Evolutionary conservation across 768 basidiomycete genomes (phyloP), one percentile per base, ranked within the genome.

Genomic region (Sporobolomyces phaffii): DNA sequence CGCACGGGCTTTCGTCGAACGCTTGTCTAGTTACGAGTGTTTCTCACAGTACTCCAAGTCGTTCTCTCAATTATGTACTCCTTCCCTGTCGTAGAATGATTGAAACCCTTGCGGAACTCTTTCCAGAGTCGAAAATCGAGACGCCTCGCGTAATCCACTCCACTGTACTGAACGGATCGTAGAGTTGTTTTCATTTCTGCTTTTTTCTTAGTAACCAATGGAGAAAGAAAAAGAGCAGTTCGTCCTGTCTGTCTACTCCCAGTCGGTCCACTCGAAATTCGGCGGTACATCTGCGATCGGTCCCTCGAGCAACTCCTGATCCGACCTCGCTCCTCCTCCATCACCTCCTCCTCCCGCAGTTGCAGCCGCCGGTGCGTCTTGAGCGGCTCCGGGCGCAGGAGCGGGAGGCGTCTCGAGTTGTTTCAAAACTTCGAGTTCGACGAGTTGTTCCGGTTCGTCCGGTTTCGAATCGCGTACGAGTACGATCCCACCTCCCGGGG

Each of bases 401-500:
- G 38, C 51, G 26, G 31, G 48, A 26, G 50, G 38, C 10, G 52
- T 52, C 26, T 69, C 70, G 26, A 74, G 50, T 26, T 63, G 71
- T 60, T 72, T 62, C 45, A 54, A 34, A 9, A 72, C 72, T 62
- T 80, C 78, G 45, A 86, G 77, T 72, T 84, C 83, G 62, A 97
- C 86, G 75, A 87, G 87, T 74, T 91, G 88, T 7, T 82, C 83
- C 64, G 84, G 83, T 62, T 87, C 87, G 29, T 82, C 83, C 14
- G 89, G 86, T 70, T 81, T 82, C 50, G 82, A 82, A 78, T 96
- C 92, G 41, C 83, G 79, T 64, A 99, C 77, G 67, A 99, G 83
- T 61, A 99, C 75, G 69, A 98, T 92, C 6, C 92, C 92, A 49
- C 89, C 89, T 24, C 90, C 91, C 28, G 53, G 20, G 8, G 33